Base-by-base conservation (phyloP, 2,329 filamentous ascomycete species). In the Neopestalotiopsis rosae region DNA sequence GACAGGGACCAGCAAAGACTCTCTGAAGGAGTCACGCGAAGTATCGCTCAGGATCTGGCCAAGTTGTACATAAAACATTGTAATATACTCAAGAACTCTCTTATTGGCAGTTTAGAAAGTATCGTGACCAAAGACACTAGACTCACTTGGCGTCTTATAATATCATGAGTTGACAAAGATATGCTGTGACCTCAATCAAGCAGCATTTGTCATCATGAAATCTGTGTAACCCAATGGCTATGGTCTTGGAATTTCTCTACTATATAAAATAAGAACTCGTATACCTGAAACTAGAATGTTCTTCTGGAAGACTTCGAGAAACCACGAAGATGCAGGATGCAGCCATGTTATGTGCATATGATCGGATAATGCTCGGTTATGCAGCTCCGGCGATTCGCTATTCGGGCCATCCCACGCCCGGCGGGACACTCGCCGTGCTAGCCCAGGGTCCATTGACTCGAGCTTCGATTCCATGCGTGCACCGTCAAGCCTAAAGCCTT, bases 291-390 rank as follows among this genome's bases (percentile, higher is more conserved):
- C 17, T 20, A 52, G 45, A 52, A 52, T 52, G n/a, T n/a, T 20
- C 9, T 24, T 49, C 9, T 24, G 45, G 45, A 52, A 52, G 17
- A 7, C 45, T 52, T 38, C 34, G 6, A 20, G 45, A 20, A 24
- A 9, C n/a, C 3, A 4, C 17, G n/a, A 17, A 52, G 45, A 20
- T 52, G n/a, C 17, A 52, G 14, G 45, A 52, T 52, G 9, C 45
- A 52, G 45, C 45, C 45, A 52, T n/a, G 45, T n/a, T 52, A 52
- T 52, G 45, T 52, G n/a, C 45, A 52, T 52, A 52, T 52, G 17
- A n/a, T 45, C 62, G 62, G 62, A 65, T 65, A 65, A 65, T 65
- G 24, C 14, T 65, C 62, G 62, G 62, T 34, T 34, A 62, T 62
- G 59, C 28, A 62, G 20, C 62, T 32, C 17, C 40, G 28, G 28